These are phyloP conservation scores for Microcyclosporella mali DNA, from an alignment of 2,329 filamentous ascomycete genomes.

Conservation along the genomic window DNA sequence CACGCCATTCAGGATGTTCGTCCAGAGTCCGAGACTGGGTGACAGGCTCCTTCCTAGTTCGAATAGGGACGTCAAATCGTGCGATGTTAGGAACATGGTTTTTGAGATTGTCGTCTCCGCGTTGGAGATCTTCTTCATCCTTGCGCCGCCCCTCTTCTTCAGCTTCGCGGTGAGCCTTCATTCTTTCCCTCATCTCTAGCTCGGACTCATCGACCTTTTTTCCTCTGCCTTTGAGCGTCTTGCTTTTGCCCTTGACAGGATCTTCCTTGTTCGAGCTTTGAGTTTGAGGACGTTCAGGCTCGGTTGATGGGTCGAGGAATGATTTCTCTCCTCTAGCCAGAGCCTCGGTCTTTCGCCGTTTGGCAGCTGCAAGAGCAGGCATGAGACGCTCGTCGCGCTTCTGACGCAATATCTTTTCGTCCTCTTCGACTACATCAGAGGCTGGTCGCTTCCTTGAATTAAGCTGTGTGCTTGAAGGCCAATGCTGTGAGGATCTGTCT, in stretches of 20 bases:
- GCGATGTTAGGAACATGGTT: conserved; percentile 54
- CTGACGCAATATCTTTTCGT: conserved; percentile 33
- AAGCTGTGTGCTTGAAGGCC: conserved; percentile 9
- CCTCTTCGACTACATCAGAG: conserved; percentile 18
- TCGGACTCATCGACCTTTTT: conserved; percentile 34
- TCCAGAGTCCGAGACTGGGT: neutral
- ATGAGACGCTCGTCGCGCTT: conserved; percentile 63
- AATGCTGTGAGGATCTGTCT: conserved; percentile 8
- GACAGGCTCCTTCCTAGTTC: conserved; percentile 7
- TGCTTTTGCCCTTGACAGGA: conserved; percentile 2
- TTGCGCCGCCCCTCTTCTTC: conserved; percentile 51
- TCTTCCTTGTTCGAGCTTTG: neutral
- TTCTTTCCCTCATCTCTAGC: conserved; percentile 62
- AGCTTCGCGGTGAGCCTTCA: conserved; percentile 51
- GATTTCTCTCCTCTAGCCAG: conserved; percentile 36
- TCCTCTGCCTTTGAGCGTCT: conserved; percentile 34
- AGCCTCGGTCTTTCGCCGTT: conserved; percentile 64
- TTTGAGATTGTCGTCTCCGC: conserved; percentile 67
- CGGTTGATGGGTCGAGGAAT: conserved; percentile 7
- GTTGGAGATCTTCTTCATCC: conserved; percentile 66
- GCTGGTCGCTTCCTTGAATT: conserved; percentile 26
- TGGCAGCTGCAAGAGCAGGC: conserved; percentile 69
- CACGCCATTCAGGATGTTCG: conserved; percentile 73
- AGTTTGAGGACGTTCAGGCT: conserved; percentile 1
- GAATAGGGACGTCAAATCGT: conserved; percentile 59